Base-by-base conservation (phyloP, 2,329 filamentous ascomycete genomes). In the Paraconiothyrium brasiliense region DNA sequence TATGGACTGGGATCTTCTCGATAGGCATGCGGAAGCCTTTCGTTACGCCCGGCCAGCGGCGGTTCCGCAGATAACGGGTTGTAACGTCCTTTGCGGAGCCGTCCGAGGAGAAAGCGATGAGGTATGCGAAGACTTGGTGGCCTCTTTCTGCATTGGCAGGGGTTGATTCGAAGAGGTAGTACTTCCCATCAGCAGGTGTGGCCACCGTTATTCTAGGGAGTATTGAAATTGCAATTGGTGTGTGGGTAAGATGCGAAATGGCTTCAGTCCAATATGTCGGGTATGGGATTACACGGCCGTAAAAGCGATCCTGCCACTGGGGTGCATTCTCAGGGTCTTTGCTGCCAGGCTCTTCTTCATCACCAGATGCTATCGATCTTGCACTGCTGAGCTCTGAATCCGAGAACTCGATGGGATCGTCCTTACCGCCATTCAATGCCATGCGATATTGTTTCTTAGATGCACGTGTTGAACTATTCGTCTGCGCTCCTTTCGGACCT, bases 211-310 rank as follows among this genome's bases (percentile, higher is more conserved):
- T 78, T 34, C 86, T 6, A 92, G 77, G 71, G n/a, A 78, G 61
- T 22, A 92, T 85, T 60, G 97, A 94, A 2, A 97, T 90, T 0
- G 93, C 85, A 9, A 95, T 85, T 59, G 91, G 93, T 52, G 88
- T 92, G 57, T 92, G 87, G 0, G 92, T 94, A 3, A 92, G 84
- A 1, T 93, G 91, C 0, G 94, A 97, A 1, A 95, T 83, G 2
- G 92, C 90, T 77, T 99, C 95, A 0, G 91, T 91, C 95, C 95
- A 99, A 77, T 98, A 98, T 54, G 92, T 90, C 1, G 95, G 94
- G 67, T 90, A 95, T 2, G 89, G 87, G 32, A 97, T 83, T 67
- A 97, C 93, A 22, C 85, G 84, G 69, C 97, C 93, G 69, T 90
- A 92, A 57, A 74, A 71, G 58, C 84, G 83, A 61, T 55, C 52